Base-by-base conservation (phyloP, 2,329 filamentous ascomycete genomes). In the Aspergillus transmontanensis region DNA sequence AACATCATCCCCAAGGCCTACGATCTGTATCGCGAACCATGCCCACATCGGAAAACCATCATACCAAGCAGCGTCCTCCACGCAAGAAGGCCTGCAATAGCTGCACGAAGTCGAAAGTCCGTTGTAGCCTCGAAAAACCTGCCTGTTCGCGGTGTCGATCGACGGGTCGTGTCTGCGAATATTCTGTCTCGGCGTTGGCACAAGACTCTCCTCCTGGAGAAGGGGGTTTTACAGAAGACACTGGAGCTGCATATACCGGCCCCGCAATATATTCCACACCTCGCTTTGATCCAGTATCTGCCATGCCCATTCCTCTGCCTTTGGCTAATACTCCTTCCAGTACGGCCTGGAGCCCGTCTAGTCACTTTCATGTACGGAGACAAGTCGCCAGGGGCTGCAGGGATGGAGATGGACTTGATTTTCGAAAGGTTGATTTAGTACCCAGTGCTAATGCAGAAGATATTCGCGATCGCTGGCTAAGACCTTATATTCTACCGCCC, bases 391-490 rank as follows among this genome's bases (percentile, higher is more conserved):
- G 39, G 4, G 9, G 51, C 12, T 32, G 32, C 39, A 23, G 19
- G 14, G 16, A 41, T 12, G 16, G 26, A 21, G 23, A n/a, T 30
- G 32, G 32, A 2, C 19, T 61, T 28, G 45, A 69, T n/a, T 68
- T 72, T 19, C 28, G 30, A 10, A 10, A 55, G 12, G 21, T 70
- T 9, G 63, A 68, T 23, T 58, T 73, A 2, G 58, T 61, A 1
- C 64, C 69, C 5, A 66, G 66, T n/a, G 21, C 58, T 0, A 68
- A 69, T 61, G 70, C 65, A 4, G 66, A 67, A 14, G 64, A 71
- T 36, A 74, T 75, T n/a, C 68, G 70, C 0, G 68, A 74, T 58
- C 66, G 70, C 45, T 75, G 73, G 73, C 45, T 75, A 23, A 63
- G 69, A 14, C 64, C 71, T 4, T 75, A 70, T 50, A 56, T 71